Conservation (phyloP, 2,329 filamentous ascomycete species). For the Fusarium solani-melongenae region DNA sequence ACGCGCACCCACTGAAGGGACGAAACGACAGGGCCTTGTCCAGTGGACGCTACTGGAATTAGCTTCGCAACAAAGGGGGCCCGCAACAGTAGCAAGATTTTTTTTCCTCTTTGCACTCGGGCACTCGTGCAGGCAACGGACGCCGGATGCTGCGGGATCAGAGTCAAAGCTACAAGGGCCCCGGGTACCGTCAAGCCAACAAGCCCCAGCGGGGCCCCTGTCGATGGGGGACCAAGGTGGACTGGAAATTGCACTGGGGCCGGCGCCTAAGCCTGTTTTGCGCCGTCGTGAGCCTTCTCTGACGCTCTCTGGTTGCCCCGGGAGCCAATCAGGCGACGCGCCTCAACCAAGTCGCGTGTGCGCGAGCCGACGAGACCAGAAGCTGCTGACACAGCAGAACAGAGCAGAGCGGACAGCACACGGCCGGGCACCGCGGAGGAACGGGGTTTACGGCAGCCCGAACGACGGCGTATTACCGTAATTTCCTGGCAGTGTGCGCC, state of each 20-base stretch:
- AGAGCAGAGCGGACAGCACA: neutral
- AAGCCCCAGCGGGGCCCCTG: conserved; percentile 36
- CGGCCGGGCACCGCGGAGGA: conserved; percentile 35
- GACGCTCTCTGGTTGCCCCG: conserved; percentile 30
- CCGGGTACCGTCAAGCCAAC: conserved; percentile 36
- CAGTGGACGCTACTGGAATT: conserved; percentile 33
- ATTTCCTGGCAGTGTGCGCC: conserved; percentile 41
- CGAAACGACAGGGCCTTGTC: conserved; percentile 23
- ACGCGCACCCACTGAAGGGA: conserved; percentile 23
- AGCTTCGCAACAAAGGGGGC: conserved; percentile 20
- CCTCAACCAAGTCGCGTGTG: conserved; percentile 24
- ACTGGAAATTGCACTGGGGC: conserved; percentile 44
- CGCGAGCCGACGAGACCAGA: conserved; percentile 3
- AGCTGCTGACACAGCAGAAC: conserved; percentile 38
- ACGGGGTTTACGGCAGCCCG: conserved; percentile 42
- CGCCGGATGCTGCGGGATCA: conserved; percentile 45
- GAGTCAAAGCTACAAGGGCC: conserved; percentile 39
- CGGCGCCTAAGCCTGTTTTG: conserved; percentile 36
- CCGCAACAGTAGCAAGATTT: conserved; percentile 31
- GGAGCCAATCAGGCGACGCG: conserved; percentile 31
- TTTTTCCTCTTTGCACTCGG: neutral
- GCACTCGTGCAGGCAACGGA: conserved; percentile 13
- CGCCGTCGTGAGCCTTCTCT: conserved; percentile 22
- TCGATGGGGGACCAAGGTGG: conserved; percentile 23
- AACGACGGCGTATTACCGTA: conserved; percentile 41